Evolutionary conservation across 306 rosid genomes (phyloP).

Genomic region (Heteromeles arbutifolia): DNA sequence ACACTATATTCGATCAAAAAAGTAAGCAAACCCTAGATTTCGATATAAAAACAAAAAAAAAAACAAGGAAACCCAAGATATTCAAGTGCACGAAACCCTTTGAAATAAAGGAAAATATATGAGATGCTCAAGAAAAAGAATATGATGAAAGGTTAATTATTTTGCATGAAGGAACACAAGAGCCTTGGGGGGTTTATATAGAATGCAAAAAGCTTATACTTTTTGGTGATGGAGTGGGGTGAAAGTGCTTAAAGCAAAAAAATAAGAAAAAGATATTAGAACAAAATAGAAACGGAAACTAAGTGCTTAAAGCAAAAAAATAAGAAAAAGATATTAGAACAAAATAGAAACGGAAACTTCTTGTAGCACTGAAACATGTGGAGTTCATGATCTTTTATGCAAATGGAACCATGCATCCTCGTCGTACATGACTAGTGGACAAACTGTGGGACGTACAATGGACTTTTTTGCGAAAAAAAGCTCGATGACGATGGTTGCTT

Average conservation of each 20-base stretch:
- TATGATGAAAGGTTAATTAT: background rate
- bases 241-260: slow-evolving; percentile 5
- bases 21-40: background rate
- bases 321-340: background rate
- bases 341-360: background rate
- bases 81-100: background rate
- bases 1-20: background rate
- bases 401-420: background rate
- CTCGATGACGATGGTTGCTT: background rate
- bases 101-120: background rate
- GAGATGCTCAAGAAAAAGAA: background rate
- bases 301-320: slow-evolving; percentile 6
- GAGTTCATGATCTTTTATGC: background rate
- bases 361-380: background rate
- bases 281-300: background rate
- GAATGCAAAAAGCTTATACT: slow-evolving; percentile 7
- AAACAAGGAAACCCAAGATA: background rate
- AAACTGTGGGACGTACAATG: background rate
- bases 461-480: background rate
- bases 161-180: slow-evolving; percentile 28
- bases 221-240: background rate
- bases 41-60: no score
- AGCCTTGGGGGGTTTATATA: slow-evolving; percentile 21
- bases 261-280: background rate
- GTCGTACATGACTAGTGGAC: background rate